Conservation (phyloP, 345 rosid species). For the Adansonia digitata region DNA sequence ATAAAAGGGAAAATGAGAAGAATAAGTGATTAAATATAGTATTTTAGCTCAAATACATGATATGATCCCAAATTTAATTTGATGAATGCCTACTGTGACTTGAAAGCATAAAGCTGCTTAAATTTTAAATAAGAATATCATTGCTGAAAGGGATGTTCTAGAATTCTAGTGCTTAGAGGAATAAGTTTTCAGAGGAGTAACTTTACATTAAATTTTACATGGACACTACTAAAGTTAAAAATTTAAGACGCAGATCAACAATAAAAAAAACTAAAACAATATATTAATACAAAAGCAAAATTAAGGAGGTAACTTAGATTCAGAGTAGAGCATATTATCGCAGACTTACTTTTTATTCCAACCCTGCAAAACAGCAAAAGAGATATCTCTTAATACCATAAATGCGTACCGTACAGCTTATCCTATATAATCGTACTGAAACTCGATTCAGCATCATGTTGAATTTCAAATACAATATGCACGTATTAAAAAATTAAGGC, state of each 20-base stretch:
- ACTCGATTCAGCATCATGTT: background rate
- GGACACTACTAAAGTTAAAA: background rate
- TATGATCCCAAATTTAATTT: background rate
- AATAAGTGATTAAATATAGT: background rate
- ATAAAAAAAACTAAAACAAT: background rate
- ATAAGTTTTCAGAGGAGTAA: background rate
- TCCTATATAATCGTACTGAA: background rate
- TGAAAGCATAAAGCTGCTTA: background rate
- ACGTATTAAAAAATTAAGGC: background rate
- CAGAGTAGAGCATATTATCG: conserved; percentile 3
- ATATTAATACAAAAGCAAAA: background rate
- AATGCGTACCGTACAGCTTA: background rate
- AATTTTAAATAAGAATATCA: background rate
- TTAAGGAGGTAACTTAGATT: background rate
- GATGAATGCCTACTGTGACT: background rate
- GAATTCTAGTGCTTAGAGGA: background rate
- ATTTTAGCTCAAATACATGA: background rate
- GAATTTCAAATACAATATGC: conserved; percentile 4
- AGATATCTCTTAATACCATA: conserved; percentile 23
- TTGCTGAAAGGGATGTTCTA: background rate
- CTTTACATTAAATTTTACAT: background rate
- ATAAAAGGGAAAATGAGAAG: background rate
- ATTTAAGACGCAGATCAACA: background rate
- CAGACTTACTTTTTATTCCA: conserved; percentile 94
- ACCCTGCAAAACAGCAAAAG: conserved; percentile 61